A percentile compares a stretch with the other conserved stretches of the same genome.
phyloP scores from a whole-genome alignment of 441 rosid species.

The Sinapis alba region DNA sequence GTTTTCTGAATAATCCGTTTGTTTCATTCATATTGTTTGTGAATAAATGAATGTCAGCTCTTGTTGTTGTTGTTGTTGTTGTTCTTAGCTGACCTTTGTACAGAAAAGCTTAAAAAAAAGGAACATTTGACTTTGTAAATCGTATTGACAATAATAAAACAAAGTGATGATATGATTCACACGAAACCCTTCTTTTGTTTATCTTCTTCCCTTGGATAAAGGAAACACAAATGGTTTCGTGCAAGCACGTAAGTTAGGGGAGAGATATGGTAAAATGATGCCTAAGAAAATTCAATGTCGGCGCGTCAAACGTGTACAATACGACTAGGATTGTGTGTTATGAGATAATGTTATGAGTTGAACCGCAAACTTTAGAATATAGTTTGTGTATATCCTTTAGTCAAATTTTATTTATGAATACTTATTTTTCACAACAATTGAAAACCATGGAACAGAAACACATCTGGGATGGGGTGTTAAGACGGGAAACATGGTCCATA shows the following conservation, averaged over 20 bases:
- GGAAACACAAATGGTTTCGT: constrained; percentile 4
- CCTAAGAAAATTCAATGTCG: constrained; percentile 28
- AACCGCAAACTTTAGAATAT: constrained; percentile 14
- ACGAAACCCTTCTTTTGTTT: constrained; percentile 20
- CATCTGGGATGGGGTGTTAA: not conserved
- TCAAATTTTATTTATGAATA: not conserved
- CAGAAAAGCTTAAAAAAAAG: constrained; percentile 25
- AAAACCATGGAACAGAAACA: not conserved
- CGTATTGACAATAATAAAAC: constrained; percentile 7
- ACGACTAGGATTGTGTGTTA: constrained; percentile 35
- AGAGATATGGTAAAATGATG: constrained; percentile 28
- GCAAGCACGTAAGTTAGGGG: constrained; percentile 35
- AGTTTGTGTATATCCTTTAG: constrained; percentile 9
- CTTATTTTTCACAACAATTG: not conserved
- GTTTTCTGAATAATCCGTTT: constrained; percentile 28
- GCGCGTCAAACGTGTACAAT: constrained; percentile 28
- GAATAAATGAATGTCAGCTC: constrained; percentile 38
- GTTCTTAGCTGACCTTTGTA: constrained; percentile 39
- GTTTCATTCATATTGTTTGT: constrained; percentile 39
- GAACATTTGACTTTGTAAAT: constrained; percentile 39
- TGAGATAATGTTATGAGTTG: constrained; percentile 19
- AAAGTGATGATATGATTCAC: constrained; percentile 37
- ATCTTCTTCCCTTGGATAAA: not conserved
- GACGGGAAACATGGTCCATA: not conserved
- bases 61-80: constrained; percentile 18